phyloP scores from a whole-genome alignment of 2,329 filamentous ascomycete genomes.

The Bipolaris zeicola region DNA sequence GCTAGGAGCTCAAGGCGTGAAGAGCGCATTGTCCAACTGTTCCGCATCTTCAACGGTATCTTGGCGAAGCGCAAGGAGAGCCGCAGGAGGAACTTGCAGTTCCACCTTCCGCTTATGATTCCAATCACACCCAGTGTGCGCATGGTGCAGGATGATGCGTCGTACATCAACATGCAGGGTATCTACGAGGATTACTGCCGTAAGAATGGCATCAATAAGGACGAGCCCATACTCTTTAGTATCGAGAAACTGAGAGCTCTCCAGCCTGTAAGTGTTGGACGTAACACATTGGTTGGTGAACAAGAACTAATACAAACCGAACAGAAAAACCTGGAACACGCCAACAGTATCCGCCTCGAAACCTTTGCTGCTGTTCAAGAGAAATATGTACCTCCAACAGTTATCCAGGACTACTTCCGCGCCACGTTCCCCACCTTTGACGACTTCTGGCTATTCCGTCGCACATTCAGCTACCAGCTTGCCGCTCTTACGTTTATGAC shows the following conservation, averaged over 20 bases:
- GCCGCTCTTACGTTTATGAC: conserved; percentile 97
- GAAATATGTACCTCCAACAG: conserved; percentile 83
- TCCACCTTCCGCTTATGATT: conserved; percentile 94
- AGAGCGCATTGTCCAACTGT: conserved; percentile 92
- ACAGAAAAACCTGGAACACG: conserved; percentile 72
- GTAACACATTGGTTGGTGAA: neutral
- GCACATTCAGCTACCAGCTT: conserved; percentile 95
- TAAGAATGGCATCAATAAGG: conserved; percentile 84
- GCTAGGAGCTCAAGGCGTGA: conserved; percentile 90
- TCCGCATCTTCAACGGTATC: conserved; percentile 95
- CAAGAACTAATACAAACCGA: conserved; percentile 10
- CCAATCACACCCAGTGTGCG: conserved; percentile 93
- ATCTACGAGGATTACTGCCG: conserved; percentile 97
- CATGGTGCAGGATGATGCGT: conserved; percentile 93
- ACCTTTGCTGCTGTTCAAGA: conserved; percentile 95
- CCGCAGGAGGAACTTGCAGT: conserved; percentile 88
- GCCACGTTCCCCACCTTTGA: conserved; percentile 83
- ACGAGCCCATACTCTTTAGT: conserved; percentile 91
- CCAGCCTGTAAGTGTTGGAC: conserved; percentile 38
- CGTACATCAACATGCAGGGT: conserved; percentile 91
- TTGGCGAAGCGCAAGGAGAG: conserved; percentile 93
- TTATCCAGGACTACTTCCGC: conserved; percentile 89
- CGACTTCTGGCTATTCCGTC: conserved; percentile 98
- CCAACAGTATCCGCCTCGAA: conserved; percentile 77
- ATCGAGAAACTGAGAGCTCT: conserved; percentile 90